These are phyloP conservation scores for Aspergillus sclerotialis DNA, from an alignment of 2,329 filamentous ascomycete species.

Conservation along the genomic window DNA sequence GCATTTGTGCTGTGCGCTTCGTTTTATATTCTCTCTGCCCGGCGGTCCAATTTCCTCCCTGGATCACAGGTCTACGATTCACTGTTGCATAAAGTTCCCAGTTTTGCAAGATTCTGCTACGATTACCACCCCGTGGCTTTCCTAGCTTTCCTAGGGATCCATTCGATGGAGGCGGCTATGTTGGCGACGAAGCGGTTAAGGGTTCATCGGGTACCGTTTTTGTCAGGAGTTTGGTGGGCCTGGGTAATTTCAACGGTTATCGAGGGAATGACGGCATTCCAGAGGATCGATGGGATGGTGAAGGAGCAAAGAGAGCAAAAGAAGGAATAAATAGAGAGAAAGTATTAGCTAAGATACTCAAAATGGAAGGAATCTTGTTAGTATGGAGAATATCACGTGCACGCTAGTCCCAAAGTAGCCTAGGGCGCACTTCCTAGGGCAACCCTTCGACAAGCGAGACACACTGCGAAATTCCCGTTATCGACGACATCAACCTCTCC, in stretches of 20 bases:
- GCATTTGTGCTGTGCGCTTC: constrained; percentile 50
- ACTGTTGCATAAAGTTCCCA: constrained; percentile 48
- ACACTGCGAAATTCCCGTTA: constrained; percentile 39
- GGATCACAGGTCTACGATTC: constrained; percentile 46
- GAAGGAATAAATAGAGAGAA: constrained; percentile 8
- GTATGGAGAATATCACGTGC: constrained; percentile 17
- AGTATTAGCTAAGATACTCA: constrained; percentile 1
- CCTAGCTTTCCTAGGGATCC: constrained; percentile 55
- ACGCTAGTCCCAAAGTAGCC: constrained; percentile 13
- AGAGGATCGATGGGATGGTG: constrained; percentile 42
- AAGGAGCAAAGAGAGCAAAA: constrained; percentile 30
- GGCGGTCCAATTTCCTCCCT: constrained; percentile 46
- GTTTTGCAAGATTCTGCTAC: constrained; percentile 52
- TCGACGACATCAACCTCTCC: constrained; percentile 33
- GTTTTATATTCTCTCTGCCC: constrained; percentile 47
- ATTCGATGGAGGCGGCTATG: constrained; percentile 54
- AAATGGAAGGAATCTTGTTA: too few species aligned
- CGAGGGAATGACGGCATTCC: constrained; percentile 46
- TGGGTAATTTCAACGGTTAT: constrained; percentile 49
- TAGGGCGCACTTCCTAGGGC: constrained; percentile 33
- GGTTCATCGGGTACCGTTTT: constrained; percentile 45
- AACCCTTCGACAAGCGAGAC: constrained; percentile 38
- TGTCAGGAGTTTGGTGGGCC: constrained; percentile 45
- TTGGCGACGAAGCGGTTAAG: constrained; percentile 42
- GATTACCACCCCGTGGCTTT: constrained; percentile 55